These are phyloP conservation scores for Sporothrix schenckii DNA, from an alignment of 2,329 filamentous ascomycete genomes.

Conservation along the genomic window DNA sequence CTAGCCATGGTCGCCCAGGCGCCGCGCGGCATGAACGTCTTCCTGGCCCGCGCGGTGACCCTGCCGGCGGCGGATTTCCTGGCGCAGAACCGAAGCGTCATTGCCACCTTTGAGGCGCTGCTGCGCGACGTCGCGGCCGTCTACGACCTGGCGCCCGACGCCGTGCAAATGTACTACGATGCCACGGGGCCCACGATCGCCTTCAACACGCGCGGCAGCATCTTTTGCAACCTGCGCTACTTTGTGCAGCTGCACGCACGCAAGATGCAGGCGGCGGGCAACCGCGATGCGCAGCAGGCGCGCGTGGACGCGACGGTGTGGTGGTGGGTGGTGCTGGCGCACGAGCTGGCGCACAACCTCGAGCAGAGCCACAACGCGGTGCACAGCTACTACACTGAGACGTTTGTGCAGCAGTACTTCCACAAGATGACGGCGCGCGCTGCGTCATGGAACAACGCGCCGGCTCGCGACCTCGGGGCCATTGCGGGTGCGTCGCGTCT, in stretches of 20 bases:
- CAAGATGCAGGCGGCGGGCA: conserved; percentile 43
- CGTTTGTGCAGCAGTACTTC: conserved; percentile 78
- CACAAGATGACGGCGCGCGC: conserved; percentile 65
- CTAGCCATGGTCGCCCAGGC: conserved; percentile 71
- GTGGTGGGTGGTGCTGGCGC: conserved; percentile 68
- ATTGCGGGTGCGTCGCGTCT: neutral
- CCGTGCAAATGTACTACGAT: conserved; percentile 87
- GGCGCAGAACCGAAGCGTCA: conserved; percentile 57
- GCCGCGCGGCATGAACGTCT: conserved; percentile 72
- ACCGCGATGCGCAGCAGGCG: conserved; percentile 26
- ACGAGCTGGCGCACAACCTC: conserved; percentile 94
- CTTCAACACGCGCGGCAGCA: conserved; percentile 82
- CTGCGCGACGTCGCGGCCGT: conserved; percentile 70
- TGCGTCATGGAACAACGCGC: conserved; percentile 39
- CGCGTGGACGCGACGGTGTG: conserved; percentile 47
- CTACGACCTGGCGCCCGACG: conserved; percentile 69
- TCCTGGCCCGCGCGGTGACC: conserved; percentile 62
- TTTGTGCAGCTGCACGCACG: conserved; percentile 76
- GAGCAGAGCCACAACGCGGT: conserved; percentile 75
- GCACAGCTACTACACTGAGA: conserved; percentile 85
- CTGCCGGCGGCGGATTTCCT: conserved; percentile 61
- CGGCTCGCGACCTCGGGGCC: neutral
- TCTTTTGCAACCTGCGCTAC: conserved; percentile 93
- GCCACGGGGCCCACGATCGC: conserved; percentile 79
- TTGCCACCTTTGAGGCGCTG: conserved; percentile 70